Percentiles rank a stretch among this genome's conserved stretches.
Evolutionary conservation across 306 rosid genomes (phyloP).

Genomic region (Betula pendula): DNA sequence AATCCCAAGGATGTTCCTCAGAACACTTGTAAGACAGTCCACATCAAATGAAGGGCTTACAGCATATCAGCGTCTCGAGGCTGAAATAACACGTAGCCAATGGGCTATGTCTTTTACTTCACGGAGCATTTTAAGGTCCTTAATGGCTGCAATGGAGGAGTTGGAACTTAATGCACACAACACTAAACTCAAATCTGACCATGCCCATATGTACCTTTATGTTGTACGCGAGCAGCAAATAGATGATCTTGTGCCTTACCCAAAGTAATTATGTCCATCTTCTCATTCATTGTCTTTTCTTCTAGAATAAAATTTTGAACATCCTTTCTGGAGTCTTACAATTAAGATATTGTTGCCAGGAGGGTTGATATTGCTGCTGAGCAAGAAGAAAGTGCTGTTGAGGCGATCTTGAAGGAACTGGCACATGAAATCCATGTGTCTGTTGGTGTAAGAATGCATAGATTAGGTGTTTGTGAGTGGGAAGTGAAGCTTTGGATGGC

Average conservation of each 20-base stretch:
- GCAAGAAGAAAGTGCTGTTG: constrained; percentile 67
- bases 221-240: constrained; percentile 77
- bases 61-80: constrained; percentile 55
- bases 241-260: constrained; percentile 72
- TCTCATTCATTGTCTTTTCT: constrained; percentile 19
- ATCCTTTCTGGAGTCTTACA: constrained; percentile 35
- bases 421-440: constrained; percentile 73
- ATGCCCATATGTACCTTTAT: constrained; percentile 94
- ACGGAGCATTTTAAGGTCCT: constrained; percentile 83
- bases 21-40: constrained; percentile 93
- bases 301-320: constrained; percentile 16
- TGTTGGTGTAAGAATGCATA: constrained; percentile 95
- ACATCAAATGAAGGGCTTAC: constrained; percentile 71
- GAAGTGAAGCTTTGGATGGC: constrained; percentile 94
- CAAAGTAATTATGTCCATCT: constrained; percentile 58
- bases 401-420: constrained; percentile 63
- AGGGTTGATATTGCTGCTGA: constrained; percentile 52
- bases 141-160: constrained; percentile 97
- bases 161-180: constrained; percentile 94
- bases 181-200: constrained; percentile 70
- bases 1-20: constrained; percentile 88
- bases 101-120: constrained; percentile 76
- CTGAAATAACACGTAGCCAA: constrained; percentile 42
- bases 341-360: constrained; percentile 54
- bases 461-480: constrained; percentile 91